These are phyloP conservation scores for Microbotryum silenes-acaulis DNA, from an alignment of 1,284 basidiomycete species.

Conservation along the genomic window DNA sequence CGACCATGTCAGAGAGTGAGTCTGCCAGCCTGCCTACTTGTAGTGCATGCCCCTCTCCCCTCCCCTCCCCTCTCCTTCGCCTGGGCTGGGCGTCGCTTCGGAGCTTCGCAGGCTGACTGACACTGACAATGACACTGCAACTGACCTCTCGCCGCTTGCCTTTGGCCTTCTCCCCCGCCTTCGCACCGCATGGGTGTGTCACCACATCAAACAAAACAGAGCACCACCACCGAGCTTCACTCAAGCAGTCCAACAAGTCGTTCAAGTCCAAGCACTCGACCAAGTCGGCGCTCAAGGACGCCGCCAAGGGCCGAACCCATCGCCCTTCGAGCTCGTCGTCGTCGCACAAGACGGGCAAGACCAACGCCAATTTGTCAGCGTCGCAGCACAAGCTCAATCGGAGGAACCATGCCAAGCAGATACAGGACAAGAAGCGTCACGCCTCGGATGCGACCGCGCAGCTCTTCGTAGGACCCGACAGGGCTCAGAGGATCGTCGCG, in stretches of 20 bases:
- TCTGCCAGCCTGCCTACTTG: no score
- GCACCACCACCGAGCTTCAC: slow-evolving; percentile 66
- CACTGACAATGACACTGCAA: neutral
- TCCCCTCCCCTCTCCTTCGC: no score
- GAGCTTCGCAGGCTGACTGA: slow-evolving; percentile 1
- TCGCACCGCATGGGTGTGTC: neutral
- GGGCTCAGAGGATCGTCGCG: slow-evolving; percentile 44
- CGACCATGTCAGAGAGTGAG: no score
- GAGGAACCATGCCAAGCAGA: slow-evolving; percentile 70
- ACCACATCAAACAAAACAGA: neutral
- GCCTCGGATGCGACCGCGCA: slow-evolving; percentile 48
- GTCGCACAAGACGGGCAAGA: slow-evolving; percentile 2
- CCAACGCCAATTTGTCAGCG: slow-evolving; percentile 36
- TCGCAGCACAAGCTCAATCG: slow-evolving; percentile 62
- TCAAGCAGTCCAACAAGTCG: slow-evolving; percentile 86
- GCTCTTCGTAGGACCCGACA: slow-evolving; percentile 43
- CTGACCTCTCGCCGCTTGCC: neutral
- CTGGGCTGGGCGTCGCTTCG: neutral
- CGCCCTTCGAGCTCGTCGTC: slow-evolving; percentile 15
- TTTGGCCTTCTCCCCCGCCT: neutral
- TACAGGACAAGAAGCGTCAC: slow-evolving; percentile 61
- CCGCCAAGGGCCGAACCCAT: slow-evolving; percentile 26
- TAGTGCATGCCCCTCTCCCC: no score
- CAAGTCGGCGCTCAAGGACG: slow-evolving; percentile 50
- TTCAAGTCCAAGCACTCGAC: slow-evolving; percentile 85